These are phyloP conservation scores for Pterocarpus santalinus DNA, from an alignment of 306 rosid species.

Conservation along the genomic window DNA sequence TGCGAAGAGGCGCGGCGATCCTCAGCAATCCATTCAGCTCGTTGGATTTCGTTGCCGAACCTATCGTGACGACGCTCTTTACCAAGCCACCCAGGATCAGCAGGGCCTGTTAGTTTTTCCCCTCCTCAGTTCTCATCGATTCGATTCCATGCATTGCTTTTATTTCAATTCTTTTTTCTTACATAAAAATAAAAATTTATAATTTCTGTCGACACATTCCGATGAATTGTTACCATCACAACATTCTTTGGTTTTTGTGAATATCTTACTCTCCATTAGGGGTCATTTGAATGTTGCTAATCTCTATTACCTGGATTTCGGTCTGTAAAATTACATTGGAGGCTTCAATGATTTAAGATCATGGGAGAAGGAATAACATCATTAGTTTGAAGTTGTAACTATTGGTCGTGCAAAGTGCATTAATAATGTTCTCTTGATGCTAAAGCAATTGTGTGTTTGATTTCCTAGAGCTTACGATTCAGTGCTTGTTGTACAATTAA, in stretches of 20 bases:
- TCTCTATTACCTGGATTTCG: not conserved
- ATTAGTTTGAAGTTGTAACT: not conserved
- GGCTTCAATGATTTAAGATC: not conserved
- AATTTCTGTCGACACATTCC: not conserved
- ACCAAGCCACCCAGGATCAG: slow-evolving; percentile 94
- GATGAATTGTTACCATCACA: not conserved
- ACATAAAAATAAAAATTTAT: not conserved
- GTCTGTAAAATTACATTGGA: not conserved
- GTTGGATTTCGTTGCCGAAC: slow-evolving; percentile 77
- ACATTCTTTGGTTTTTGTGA: not conserved
- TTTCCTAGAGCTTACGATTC: not conserved
- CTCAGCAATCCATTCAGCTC: slow-evolving; percentile 89
- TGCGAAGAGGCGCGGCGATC: slow-evolving; percentile 97
- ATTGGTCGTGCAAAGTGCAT: slow-evolving; percentile 2
- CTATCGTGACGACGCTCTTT: slow-evolving; percentile 91
- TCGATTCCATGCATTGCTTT: not conserved
- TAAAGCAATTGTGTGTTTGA: not conserved
- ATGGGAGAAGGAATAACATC: not conserved
- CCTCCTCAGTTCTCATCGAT: not conserved
- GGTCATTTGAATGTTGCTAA: not conserved
- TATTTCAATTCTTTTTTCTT: not conserved
- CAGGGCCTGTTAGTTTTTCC: slow-evolving; percentile 88
- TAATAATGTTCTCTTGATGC: not conserved
- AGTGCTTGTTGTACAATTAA: not conserved
- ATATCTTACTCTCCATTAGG: not conserved